phyloP scores from a whole-genome alignment of 2,329 filamentous ascomycete species.

The Hypomyces rosellus region DNA sequence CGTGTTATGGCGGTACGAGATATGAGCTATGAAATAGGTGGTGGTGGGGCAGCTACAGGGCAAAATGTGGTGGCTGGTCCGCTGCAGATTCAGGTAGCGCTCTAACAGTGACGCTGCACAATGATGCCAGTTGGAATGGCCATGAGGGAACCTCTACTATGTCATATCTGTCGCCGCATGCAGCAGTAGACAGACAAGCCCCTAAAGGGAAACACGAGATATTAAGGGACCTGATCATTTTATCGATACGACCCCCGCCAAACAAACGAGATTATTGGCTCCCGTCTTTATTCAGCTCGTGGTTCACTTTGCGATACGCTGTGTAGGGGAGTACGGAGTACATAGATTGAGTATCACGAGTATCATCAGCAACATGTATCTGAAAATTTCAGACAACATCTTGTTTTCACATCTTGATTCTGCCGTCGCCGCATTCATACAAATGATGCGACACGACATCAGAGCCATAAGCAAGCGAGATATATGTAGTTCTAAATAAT shows the following conservation, averaged over 20 bases:
- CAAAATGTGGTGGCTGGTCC: conserved; percentile 9
- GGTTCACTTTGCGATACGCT: too few species aligned
- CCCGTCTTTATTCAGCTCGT: too few species aligned
- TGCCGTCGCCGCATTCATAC: too few species aligned
- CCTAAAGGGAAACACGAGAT: too few species aligned
- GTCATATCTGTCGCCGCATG: neutral
- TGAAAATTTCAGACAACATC: too few species aligned
- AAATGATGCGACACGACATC: too few species aligned
- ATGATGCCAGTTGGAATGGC: neutral
- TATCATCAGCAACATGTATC: too few species aligned
- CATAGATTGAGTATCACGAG: too few species aligned
- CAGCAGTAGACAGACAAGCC: too few species aligned
- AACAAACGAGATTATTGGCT: neutral
- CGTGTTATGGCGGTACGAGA: conserved; percentile 8
- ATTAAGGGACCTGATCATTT: too few species aligned
- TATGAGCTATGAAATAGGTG: neutral
- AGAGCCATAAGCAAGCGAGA: too few species aligned
- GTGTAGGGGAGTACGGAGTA: neutral
- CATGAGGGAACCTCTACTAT: neutral
- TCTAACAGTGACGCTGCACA: conserved; percentile 7
- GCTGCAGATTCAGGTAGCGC: conserved; percentile 4
- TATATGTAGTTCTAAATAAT: neutral
- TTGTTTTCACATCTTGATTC: too few species aligned
- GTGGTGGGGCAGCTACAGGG: conserved; percentile 7
- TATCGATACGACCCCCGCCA: neutral